Base-by-base conservation (phyloP, 2,329 filamentous ascomycete species). In the Xylariales sp. region DNA sequence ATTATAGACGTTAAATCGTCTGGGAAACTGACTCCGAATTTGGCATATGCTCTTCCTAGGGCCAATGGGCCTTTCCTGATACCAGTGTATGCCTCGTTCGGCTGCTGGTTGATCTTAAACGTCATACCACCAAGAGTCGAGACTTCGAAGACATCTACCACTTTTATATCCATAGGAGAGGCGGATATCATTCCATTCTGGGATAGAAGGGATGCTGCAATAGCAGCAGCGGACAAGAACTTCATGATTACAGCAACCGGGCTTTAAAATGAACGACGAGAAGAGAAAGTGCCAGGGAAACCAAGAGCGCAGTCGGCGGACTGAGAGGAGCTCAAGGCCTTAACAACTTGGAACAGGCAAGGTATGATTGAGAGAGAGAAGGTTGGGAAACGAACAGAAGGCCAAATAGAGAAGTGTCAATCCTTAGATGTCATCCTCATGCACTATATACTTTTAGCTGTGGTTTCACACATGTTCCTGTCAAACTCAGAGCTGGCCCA, bases 121-220 rank as follows among this genome's bases (percentile, higher is more conserved):
- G 43, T 45, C 43, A 45, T 39, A 5, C 43, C 43, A 9, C 39
- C 39, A 15, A 45, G 35, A 12, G 34, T 42, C 12, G 39, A 38
- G 24, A 45, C 31, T 12, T 25, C 38, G 7, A 37, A 25, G 11
- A 45, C 15, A 10, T 45, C 43, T 11, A 40, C 31, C 27, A 33
- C 16, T 12, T 22, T 33, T 11, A 39, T 15, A 15, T 25, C 31
- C 11, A 28, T n/a, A 4, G 43, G 31, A 10, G 40, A 22, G 4
- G 39, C 35, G 15, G 25, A 14, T 2, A 42, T 20, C 15, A 42
- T 14, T 4, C 28, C 24, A 34, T 45, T 18, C 18, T 39, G 31
- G 11, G 24, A 22, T 24, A 38, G 20, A 35, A 39, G 22, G 31
- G 35, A 29, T 11, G 34, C 22, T 19, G 43, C 38, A 14, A 42